phyloP scores from a whole-genome alignment of 768 basidiomycete genomes.

The Serendipita vermifera region DNA sequence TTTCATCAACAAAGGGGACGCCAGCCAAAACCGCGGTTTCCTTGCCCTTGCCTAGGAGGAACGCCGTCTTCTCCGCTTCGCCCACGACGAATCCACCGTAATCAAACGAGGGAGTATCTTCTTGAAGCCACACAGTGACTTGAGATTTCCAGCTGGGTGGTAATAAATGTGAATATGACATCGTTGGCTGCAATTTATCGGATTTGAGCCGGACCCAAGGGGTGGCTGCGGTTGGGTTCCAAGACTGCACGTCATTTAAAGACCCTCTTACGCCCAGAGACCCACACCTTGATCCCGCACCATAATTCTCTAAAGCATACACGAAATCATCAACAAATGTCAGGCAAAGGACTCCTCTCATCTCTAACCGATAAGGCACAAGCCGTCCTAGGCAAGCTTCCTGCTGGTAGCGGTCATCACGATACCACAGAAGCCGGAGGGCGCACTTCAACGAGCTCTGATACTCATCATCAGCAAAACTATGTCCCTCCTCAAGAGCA shows the following conservation, averaged over 20 bases:
- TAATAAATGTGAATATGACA: conserved; percentile 47
- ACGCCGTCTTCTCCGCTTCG: conserved; percentile 73
- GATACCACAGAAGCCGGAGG: not conserved
- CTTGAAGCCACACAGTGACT: conserved; percentile 69
- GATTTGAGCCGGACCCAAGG: not conserved
- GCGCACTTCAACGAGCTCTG: not conserved
- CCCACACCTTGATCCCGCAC: conserved; percentile 1
- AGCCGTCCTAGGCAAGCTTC: not conserved
- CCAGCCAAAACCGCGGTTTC: conserved; percentile 74
- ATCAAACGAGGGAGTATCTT: conserved; percentile 94
- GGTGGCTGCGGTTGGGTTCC: not conserved
- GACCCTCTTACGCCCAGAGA: conserved; percentile 5
- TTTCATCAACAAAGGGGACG: conserved; percentile 87
- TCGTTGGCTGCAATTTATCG: not conserved
- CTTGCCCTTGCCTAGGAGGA: conserved; percentile 81
- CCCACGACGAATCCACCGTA: conserved; percentile 95
- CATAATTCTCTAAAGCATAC: not conserved
- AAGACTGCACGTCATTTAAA: conserved; percentile 1
- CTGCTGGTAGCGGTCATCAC: not conserved
- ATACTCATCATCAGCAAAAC: not conserved
- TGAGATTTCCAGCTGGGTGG: conserved; percentile 87
- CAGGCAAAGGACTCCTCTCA: not conserved
- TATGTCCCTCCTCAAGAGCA: conserved; percentile 1
- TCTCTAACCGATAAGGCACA: conserved; percentile 5
- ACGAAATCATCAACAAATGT: not conserved